Conservation (phyloP, 2,329 filamentous ascomycete genomes). For the Microascus cirrosus region DNA sequence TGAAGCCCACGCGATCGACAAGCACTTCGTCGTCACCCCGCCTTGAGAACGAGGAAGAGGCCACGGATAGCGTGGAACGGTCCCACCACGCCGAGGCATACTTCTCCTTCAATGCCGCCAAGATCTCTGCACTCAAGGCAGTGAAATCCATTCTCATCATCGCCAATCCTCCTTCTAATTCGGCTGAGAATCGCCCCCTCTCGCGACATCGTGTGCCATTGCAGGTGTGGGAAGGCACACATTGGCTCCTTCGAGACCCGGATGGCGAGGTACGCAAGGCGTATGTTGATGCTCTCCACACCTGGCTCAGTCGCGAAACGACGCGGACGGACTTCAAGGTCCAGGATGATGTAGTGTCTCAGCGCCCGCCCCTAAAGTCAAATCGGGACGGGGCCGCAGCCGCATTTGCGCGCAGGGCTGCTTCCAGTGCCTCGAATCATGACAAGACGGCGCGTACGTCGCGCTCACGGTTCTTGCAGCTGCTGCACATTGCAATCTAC, state of each 20-base stretch:
- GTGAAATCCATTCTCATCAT: slow-evolving; percentile 75
- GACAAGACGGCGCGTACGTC: slow-evolving; percentile 41
- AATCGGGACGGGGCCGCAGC: slow-evolving; percentile 22
- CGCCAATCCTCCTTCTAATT: slow-evolving; percentile 58
- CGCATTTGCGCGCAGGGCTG: slow-evolving; percentile 45
- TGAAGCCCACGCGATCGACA: slow-evolving; percentile 51
- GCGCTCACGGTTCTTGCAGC: slow-evolving; percentile 63
- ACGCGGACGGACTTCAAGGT: slow-evolving; percentile 53
- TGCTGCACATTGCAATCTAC: slow-evolving; percentile 81
- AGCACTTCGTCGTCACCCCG: slow-evolving; percentile 31
- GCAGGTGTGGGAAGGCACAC: slow-evolving; percentile 89
- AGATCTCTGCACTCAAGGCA: slow-evolving; percentile 58
- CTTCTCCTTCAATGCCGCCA: slow-evolving; percentile 42
- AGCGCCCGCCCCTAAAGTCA: slow-evolving; percentile 29
- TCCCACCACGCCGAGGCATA: slow-evolving; percentile 34
- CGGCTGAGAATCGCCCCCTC: slow-evolving; percentile 49
- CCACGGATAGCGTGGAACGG: slow-evolving; percentile 27
- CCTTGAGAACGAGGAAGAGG: slow-evolving; percentile 36
- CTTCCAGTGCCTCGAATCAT: slow-evolving; percentile 54
- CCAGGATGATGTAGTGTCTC: slow-evolving; percentile 39
- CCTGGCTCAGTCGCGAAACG: slow-evolving; percentile 79
- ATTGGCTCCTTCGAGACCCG: slow-evolving; percentile 78
- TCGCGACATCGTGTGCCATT: slow-evolving; percentile 66
- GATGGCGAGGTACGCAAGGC: slow-evolving; percentile 70
- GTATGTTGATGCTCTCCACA: slow-evolving; percentile 72